These are phyloP conservation scores for Colletotrichum incanum DNA, from an alignment of 2,329 filamentous ascomycete genomes.

Conservation along the genomic window DNA sequence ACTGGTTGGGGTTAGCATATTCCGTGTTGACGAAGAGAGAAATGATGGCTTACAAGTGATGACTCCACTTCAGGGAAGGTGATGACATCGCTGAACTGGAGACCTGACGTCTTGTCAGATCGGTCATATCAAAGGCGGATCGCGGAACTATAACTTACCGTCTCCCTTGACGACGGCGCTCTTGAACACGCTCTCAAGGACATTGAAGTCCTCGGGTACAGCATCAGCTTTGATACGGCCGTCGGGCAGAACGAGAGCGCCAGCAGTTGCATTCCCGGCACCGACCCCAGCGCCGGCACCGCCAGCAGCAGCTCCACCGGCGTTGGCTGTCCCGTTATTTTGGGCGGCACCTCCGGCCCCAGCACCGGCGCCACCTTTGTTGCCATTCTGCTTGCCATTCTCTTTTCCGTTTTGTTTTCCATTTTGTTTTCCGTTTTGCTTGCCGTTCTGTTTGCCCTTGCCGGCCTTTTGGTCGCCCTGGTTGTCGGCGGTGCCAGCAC, in stretches of 20 bases:
- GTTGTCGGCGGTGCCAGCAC: not conserved
- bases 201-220: conserved; percentile 45
- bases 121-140: too few relatives aligned
- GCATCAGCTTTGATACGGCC: conserved; percentile 45
- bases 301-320: conserved; percentile 18
- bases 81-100: conserved; percentile 42
- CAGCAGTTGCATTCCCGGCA: conserved; percentile 5
- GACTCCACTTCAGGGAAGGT: conserved; percentile 40
- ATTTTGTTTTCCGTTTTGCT: not conserved
- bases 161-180: conserved; percentile 48
- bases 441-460: not conserved
- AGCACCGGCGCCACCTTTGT: not conserved
- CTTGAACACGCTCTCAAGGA: conserved; percentile 46
- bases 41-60: conserved; percentile 28
- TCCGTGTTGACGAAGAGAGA: rapidly evolving
- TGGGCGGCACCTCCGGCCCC: not conserved
- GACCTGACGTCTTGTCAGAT: conserved; percentile 12
- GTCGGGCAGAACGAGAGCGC: conserved; percentile 43
- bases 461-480: not conserved
- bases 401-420: not conserved
- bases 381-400: not conserved
- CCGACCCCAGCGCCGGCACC: not conserved
- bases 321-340: conserved; percentile 23
- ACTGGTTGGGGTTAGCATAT: conserved; percentile 11
- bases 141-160: conserved; percentile 21